Conservation (phyloP, 768 basidiomycete genomes). For the Pisolithus tinctorius region DNA sequence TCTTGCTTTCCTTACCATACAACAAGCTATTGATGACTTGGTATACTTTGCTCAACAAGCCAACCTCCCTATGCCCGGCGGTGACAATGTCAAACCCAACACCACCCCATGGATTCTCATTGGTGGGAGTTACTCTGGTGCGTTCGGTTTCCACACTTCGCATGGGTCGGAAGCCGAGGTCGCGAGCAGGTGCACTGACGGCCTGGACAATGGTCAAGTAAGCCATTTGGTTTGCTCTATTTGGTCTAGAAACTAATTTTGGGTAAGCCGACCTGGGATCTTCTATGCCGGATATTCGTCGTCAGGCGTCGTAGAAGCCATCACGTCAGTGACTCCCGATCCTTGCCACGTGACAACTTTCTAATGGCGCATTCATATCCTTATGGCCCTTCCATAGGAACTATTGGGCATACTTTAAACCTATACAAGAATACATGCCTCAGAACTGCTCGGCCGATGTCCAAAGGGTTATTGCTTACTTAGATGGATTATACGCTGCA, state of each 20-base stretch:
- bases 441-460: constrained; percentile 70
- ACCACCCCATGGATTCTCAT: constrained; percentile 36
- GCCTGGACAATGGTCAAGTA: constrained; percentile 69
- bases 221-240: constrained; percentile 10
- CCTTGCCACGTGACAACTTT: background rate
- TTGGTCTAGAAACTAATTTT: background rate
- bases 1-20: constrained; percentile 55
- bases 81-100: constrained; percentile 52
- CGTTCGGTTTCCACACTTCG: background rate
- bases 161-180: background rate
- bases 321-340: constrained; percentile 26
- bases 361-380: background rate
- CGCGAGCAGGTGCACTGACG: constrained; percentile 33
- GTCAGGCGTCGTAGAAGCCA: constrained; percentile 41
- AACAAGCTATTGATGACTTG: constrained; percentile 70
- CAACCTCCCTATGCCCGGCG: constrained; percentile 59
- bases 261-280: constrained; percentile 30
- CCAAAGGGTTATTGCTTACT: constrained; percentile 51
- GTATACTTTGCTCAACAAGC: constrained; percentile 65
- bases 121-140: constrained; percentile 38
- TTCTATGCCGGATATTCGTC: constrained; percentile 40
- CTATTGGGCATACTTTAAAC: constrained; percentile 56
- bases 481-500: constrained; percentile 50
- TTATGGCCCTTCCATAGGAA: constrained; percentile 7
- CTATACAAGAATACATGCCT: constrained; percentile 62